Percentiles rank a stretch among this genome's conserved stretches.
Conservation (phyloP, 2,329 filamentous ascomycete species). For the Sporothrix pseudoabietina region DNA sequence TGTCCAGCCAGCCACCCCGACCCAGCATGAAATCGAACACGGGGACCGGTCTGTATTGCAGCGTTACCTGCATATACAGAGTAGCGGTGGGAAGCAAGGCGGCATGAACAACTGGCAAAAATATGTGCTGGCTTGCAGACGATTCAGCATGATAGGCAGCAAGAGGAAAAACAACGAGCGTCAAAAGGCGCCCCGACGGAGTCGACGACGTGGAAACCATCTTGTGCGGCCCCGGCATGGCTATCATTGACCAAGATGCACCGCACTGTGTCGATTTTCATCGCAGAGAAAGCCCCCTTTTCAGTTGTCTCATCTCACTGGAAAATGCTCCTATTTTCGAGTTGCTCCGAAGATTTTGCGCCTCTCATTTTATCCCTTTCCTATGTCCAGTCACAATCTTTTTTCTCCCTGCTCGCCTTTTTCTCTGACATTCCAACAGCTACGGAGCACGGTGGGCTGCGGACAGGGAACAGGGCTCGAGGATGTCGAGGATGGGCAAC, state of each 20-base stretch:
- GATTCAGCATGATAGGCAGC: not conserved
- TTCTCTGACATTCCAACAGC: not conserved
- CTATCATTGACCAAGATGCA: not conserved
- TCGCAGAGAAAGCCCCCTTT: not conserved
- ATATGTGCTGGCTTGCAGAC: not conserved
- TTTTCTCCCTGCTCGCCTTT: not conserved
- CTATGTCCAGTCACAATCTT: not conserved
- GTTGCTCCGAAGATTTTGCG: not conserved
- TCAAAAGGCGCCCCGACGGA: not conserved
- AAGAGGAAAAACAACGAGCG: conserved; percentile 5
- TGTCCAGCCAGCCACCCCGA: not conserved
- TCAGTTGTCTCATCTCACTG: conserved; percentile 5
- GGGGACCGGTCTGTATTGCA: not conserved
- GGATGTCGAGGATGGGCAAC: not conserved
- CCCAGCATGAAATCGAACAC: not conserved
- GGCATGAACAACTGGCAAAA: conserved; percentile 3
- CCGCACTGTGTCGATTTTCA: not conserved
- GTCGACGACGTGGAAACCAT: not conserved
- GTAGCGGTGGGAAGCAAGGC: conserved; percentile 6
- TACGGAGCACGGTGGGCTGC: not conserved
- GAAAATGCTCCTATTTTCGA: not conserved
- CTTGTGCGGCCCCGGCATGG: not conserved
- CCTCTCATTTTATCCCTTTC: not conserved
- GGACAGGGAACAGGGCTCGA: conserved; percentile 31
- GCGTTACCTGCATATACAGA: not conserved